These are phyloP conservation scores for Pseudocercospora cruenta DNA, from an alignment of 2,329 filamentous ascomycete species.

Conservation along the genomic window DNA sequence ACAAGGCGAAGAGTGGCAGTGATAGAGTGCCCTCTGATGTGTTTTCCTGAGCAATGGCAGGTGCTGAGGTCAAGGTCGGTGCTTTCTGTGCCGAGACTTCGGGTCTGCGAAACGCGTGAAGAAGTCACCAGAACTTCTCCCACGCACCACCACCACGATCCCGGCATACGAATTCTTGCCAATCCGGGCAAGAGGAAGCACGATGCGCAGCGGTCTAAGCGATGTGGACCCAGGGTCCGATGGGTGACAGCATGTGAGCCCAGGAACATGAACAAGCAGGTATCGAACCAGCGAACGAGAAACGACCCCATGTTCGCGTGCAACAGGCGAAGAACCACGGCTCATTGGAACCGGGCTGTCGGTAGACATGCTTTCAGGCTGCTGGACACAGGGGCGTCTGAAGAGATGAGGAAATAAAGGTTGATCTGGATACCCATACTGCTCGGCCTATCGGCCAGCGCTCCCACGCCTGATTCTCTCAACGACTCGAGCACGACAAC, in stretches of 20 bases:
- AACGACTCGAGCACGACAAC: background rate
- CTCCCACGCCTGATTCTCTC: background rate
- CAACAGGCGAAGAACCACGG: background rate
- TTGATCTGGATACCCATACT: background rate
- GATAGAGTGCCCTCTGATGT: too few relatives aligned
- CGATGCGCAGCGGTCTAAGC: background rate
- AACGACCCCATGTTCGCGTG: background rate
- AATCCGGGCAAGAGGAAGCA: background rate
- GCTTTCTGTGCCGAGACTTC: background rate
- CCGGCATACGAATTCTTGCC: background rate
- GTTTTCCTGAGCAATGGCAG: background rate
- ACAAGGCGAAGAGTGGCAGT: too few relatives aligned
- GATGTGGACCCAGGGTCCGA: background rate
- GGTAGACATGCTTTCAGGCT: constrained; percentile 1
- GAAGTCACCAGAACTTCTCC: background rate
- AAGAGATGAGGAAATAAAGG: background rate
- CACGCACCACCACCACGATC: background rate
- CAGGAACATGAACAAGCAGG: background rate
- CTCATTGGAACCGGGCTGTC: constrained; percentile 1
- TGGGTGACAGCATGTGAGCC: background rate
- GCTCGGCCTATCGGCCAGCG: background rate
- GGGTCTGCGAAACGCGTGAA: background rate
- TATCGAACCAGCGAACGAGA: background rate
- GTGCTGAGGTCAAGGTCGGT: background rate
- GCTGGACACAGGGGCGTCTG: background rate